Base-by-base conservation (phyloP, 805 yeast genomes). In the Hanseniaspora nectarophila region DNA sequence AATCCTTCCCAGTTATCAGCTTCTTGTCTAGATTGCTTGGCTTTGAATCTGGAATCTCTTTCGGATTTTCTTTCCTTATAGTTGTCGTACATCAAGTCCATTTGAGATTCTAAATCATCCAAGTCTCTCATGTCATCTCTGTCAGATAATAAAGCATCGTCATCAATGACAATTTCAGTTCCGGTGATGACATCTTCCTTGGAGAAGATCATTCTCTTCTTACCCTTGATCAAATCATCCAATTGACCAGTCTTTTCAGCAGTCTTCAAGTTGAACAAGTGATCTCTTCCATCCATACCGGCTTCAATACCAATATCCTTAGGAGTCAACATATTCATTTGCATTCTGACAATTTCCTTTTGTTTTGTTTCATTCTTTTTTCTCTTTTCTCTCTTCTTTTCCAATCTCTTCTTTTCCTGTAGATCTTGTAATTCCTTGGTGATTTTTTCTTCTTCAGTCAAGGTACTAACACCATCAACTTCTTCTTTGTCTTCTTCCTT, bases 271-370 rank as follows among this genome's bases (percentile, higher is more conserved):
- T 82, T 86, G 71, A 92, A 92, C 54, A 87, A 70, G 1, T 89
- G 76, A 54, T 84, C 89, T 52, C 82, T 73, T 34, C 92, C 95
- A 55, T 78, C 72, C 50, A 76, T 76, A 16, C 86, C 90, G 16
- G 96, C 95, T 64, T 92, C 98, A 51, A 86, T 73, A 75, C 97
- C 97, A 56, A 92, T 80, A 62, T 88, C 95, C 70, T 76, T 78
- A 62, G 95, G 95, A 5, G 96, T 85, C 54, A 85, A 72, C 95
- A 92, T 89, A 66, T 85, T 86, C 90, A 92, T 82, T 70, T 92
- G 97, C 85, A 87, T 82, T 70, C 97, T 78, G 45, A 76, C 73
- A 45, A 90, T 77, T 63, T 90, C 97, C 66, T 84, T 85, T 65
- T 87, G 95, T 62, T 86, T 87, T 56, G 67, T 58, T 67, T 89